Evolutionary conservation across 768 basidiomycete species (phyloP), one percentile per base, ranked within the genome.

Genomic region (Tylopilus felleus): DNA sequence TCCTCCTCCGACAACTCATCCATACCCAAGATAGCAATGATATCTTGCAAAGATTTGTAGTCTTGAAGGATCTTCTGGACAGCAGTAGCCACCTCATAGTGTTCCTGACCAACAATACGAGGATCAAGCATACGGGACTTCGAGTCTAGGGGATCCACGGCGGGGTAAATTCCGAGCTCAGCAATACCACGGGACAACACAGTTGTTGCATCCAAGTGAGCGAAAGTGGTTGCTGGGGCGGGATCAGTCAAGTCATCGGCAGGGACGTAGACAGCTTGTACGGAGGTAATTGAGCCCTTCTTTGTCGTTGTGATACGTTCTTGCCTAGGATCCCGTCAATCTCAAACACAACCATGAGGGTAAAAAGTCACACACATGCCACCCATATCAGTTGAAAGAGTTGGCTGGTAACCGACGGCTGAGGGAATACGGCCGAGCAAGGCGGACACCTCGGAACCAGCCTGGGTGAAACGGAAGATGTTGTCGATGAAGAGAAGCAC

Each of bases 401-500:
- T 98, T 71, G 97, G 97, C 74, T 99, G 97, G 80, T 99, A 99
- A 85, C 97, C 97, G 83, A 99, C 97, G 60, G 97, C 97, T 63
- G 97, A 98, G 63, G 97, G 97, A 70, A 98, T 99, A 93, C 97
- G 97, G 83, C 97, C 97, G 63, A 98, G 90, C 66, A 99, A 77
- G 60, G 97, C 97, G 78, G 97, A 99, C 81, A 98, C 97, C 74
- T 98, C 97, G 60, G 97, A 99, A 87, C 97, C 97, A 69, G 97
- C 97, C 76, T 98, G 97, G 65, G 97, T 99, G 91, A 99, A 99
- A 72, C 97, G 95, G 97, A 99, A 99, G 78, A 99, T 99, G 86
- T 99, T 99, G 90, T 99, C 97, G 73, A 99, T 99, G 84, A 99
- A 99, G 71, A 99, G 87, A 72, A 99, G 83, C 81, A 99, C 97